Conservation (phyloP, 2,329 filamentous ascomycete genomes). For the Curvularia sp. region DNA sequence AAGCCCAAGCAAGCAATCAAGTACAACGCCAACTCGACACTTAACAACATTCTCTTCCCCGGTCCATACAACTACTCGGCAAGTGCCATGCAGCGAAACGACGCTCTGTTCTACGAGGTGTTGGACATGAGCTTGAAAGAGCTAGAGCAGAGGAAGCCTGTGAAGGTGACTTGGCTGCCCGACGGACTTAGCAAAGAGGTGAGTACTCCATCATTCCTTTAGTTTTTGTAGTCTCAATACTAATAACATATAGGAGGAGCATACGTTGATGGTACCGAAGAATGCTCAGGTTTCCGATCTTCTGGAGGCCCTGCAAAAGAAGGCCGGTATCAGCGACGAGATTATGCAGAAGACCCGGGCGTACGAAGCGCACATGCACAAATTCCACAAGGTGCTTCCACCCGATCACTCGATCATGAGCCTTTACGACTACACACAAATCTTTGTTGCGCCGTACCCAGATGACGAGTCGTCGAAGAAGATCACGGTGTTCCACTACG, state of each 20-base stretch:
- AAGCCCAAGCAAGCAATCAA: conserved; percentile 82
- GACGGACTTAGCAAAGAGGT: conserved; percentile 94
- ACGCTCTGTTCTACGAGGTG: conserved; percentile 89
- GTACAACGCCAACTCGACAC: conserved; percentile 71
- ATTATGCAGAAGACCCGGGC: conserved; percentile 75
- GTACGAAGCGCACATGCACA: conserved; percentile 82
- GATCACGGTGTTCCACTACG: conserved; percentile 89
- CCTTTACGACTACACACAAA: conserved; percentile 82
- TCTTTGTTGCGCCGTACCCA: conserved; percentile 83
- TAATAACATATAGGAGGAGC: conserved; percentile 65
- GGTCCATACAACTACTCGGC: conserved; percentile 73
- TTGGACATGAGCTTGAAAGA: conserved; percentile 94
- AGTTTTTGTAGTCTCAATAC: not conserved
- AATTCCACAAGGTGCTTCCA: conserved; percentile 79
- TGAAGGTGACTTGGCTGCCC: conserved; percentile 83
- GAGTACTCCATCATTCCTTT: conserved; percentile 37
- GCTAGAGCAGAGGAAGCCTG: conserved; percentile 86
- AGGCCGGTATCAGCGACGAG: conserved; percentile 79
- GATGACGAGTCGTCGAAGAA: conserved; percentile 71
- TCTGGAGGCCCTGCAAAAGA: conserved; percentile 76
- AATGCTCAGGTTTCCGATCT: conserved; percentile 82
- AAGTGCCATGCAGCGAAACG: conserved; percentile 69
- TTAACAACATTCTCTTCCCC: conserved; percentile 79
- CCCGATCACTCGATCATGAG: conserved; percentile 76
- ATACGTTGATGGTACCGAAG: conserved; percentile 87